Percentiles rank a stretch among this genome's conserved stretches.
Evolutionary conservation across 2,329 filamentous ascomycete genomes (phyloP).

Genomic region (Helminthosporium solani): DNA sequence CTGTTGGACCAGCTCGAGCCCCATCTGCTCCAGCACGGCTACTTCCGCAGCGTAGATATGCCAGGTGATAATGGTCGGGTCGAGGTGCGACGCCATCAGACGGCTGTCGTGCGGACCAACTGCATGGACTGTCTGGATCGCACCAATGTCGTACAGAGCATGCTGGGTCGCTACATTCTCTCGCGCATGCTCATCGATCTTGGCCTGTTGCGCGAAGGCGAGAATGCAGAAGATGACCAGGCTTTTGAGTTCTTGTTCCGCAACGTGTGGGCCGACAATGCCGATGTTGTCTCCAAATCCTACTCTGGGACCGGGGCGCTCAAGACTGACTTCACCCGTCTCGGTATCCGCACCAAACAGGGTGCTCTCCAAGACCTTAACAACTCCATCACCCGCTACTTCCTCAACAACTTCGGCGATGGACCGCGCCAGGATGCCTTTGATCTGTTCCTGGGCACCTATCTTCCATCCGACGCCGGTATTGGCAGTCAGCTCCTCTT

Average conservation of each 20-base stretch:
- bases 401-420: conserved; percentile 91
- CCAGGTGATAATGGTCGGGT: conserved; percentile 72
- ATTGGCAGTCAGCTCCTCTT: conserved; percentile 75
- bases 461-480: conserved; percentile 71
- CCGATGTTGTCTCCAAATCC: conserved; percentile 86
- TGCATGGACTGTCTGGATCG: conserved; percentile 99
- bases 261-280: conserved; percentile 98
- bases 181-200: conserved; percentile 86
- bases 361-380: conserved; percentile 83
- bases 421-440: conserved; percentile 94
- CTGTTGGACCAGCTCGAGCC: conserved; percentile 80
- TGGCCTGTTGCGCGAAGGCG: conserved; percentile 73
- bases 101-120: conserved; percentile 90
- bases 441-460: conserved; percentile 87
- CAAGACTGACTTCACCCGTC: conserved; percentile 98
- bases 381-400: conserved; percentile 86
- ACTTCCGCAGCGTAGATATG: conserved; percentile 90
- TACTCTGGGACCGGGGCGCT: conserved; percentile 96
- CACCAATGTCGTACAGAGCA: conserved; percentile 96
- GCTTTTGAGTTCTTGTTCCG: conserved; percentile 90
- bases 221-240: conserved; percentile 75
- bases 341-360: conserved; percentile 80
- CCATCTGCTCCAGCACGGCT: conserved; percentile 75
- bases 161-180: conserved; percentile 86
- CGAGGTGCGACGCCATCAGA: conserved; percentile 79